phyloP scores from a whole-genome alignment of 148 eudicot species.

The Rhododendron ovatum region DNA sequence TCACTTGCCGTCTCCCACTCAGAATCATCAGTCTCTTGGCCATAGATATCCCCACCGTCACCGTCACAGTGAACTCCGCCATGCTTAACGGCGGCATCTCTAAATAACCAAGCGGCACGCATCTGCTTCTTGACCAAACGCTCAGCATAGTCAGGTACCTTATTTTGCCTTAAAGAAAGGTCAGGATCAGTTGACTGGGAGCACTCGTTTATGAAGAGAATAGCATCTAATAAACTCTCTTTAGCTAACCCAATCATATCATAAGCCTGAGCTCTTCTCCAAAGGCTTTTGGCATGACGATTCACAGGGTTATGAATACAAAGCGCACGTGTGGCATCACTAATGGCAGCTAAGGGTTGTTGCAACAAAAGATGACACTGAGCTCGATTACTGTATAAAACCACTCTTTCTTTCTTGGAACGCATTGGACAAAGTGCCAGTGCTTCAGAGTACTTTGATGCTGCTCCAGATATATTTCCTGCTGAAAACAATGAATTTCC shows the following conservation, averaged over 20 bases:
- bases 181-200: conserved; percentile 93
- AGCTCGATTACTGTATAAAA: conserved; percentile 87
- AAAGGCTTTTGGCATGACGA: conserved; percentile 91
- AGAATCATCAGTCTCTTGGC: conserved; percentile 84
- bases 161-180: conserved; percentile 76
- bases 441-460: conserved; percentile 91
- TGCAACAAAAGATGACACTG: conserved; percentile 89
- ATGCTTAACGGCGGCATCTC: conserved; percentile 89
- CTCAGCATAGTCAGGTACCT: conserved; percentile 97
- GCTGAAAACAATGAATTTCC: conserved; percentile 93
- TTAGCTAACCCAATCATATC: conserved; percentile 96
- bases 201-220: conserved; percentile 83
- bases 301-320: conserved; percentile 85
- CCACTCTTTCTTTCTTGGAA: conserved; percentile 87
- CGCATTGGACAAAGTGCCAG: conserved; percentile 82
- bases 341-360: conserved; percentile 82
- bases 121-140: conserved; percentile 95
- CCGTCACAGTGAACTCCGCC: conserved; percentile 91
- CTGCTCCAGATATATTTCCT: conserved; percentile 85
- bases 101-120: conserved; percentile 94
- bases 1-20: conserved; percentile 99
- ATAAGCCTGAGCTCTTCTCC: conserved; percentile 99
- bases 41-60: conserved; percentile 60
- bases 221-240: conserved; percentile 96
- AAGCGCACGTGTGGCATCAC: conserved; percentile 92